A percentile compares a stretch with the other conserved stretches of the same genome.
These are phyloP conservation scores for Globisporangium perplexum DNA, from an alignment of 352 stramenopile species.

Conservation along the genomic window DNA sequence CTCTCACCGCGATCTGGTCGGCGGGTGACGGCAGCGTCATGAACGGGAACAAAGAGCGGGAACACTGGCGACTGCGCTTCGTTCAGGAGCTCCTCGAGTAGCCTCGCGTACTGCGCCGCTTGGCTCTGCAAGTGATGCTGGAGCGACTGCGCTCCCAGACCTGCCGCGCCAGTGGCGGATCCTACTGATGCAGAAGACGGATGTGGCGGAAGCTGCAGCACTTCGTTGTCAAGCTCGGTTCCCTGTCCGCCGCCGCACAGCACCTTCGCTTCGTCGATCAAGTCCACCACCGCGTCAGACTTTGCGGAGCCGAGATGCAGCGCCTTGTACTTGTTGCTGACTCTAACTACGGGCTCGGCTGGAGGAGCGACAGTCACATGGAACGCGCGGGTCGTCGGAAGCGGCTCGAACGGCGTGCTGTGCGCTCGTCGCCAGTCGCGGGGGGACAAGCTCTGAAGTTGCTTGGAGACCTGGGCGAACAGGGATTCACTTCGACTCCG, in stretches of 20 bases:
- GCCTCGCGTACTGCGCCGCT: slow-evolving; percentile 35
- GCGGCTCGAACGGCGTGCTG: slow-evolving; percentile 29
- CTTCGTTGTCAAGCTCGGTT: neutral
- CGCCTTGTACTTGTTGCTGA: neutral
- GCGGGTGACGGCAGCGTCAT: too few species aligned
- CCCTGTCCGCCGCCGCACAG: neutral
- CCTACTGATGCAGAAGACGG: neutral
- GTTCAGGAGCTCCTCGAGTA: slow-evolving; percentile 35
- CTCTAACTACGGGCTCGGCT: neutral
- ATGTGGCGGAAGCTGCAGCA: slow-evolving; percentile 11
- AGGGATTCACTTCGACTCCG: neutral
- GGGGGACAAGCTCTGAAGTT: slow-evolving; percentile 11
- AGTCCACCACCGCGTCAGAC: neutral
- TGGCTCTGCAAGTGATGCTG: slow-evolving; percentile 12
- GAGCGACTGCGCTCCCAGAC: neutral
- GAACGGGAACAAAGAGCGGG: slow-evolving; percentile 39
- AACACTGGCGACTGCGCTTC: slow-evolving; percentile 61
- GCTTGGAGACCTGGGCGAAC: slow-evolving; percentile 14
- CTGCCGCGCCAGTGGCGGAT: neutral
- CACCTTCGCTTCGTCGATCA: neutral
- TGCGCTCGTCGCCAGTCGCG: slow-evolving; percentile 24
- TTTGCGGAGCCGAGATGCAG: neutral
- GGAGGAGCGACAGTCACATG: slow-evolving; percentile 14
- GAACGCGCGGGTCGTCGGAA: slow-evolving; percentile 33
- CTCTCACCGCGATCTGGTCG: neutral